A percentile compares a stretch with the other conserved stretches of the same genome.
Conservation (phyloP, 169 alveolate species). For the Cryptosporidium parvum region DNA sequence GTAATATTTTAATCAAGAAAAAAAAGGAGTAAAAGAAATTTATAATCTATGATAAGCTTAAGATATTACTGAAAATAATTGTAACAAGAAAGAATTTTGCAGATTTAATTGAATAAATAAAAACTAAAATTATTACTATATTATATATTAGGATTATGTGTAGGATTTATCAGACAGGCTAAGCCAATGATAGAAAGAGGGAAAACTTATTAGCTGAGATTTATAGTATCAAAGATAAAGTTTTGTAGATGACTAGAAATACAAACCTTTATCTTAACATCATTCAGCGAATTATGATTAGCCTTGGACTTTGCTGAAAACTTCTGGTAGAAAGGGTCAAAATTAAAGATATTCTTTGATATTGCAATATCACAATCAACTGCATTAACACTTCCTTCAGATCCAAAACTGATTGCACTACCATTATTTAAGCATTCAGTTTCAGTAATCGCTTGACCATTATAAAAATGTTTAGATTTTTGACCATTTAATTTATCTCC, state of each 20-base stretch:
- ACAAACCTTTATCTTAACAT: constrained; percentile 12
- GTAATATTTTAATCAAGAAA: neutral
- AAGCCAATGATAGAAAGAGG: too few relatives aligned
- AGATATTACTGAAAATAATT: neutral
- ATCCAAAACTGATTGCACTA: neutral
- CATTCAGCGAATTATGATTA: constrained; percentile 5
- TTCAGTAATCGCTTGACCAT: neutral
- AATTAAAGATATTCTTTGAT: neutral
- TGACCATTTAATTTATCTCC: neutral
- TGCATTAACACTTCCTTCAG: neutral
- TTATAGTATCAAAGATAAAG: neutral
- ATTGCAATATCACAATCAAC: neutral
- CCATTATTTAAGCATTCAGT: neutral
- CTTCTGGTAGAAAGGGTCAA: constrained; percentile 2
- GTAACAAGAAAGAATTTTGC: neutral
- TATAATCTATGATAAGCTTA: too few relatives aligned
- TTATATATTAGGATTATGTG: neutral
- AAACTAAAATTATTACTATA: neutral
- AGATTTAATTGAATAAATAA: neutral
- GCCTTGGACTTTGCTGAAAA: neutral
- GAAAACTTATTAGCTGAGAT: neutral
- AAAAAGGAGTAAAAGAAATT: neutral
- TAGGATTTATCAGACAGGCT: neutral
- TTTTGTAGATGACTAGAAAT: constrained; percentile 25
- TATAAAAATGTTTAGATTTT: neutral